Evolutionary conservation across 2,329 filamentous ascomycete genomes (phyloP).

Genomic region (Claviceps fusiformis): DNA sequence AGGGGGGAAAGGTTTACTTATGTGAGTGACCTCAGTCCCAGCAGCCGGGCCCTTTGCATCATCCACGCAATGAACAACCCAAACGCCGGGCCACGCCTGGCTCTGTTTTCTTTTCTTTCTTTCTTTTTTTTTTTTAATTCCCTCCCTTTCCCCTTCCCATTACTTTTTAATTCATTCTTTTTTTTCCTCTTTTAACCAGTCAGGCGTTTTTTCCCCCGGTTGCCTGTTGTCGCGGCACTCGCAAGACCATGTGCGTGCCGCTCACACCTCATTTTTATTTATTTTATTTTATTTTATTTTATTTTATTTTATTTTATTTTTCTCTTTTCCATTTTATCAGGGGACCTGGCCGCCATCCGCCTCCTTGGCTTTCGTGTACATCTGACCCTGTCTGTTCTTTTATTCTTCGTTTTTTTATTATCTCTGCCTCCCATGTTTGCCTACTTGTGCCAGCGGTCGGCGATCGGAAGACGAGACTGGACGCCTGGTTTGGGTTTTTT

Average conservation of each 20-base stretch:
- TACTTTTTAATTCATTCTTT: not conserved
- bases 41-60: conserved; percentile 5
- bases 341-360: not conserved
- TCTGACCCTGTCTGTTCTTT: not conserved
- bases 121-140: not conserved
- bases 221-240: not conserved
- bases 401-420: not conserved
- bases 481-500: not conserved
- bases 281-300: no score
- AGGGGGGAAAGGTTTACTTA: conserved; percentile 24
- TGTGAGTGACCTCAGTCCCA: conserved; percentile 15
- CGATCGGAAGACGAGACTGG: not conserved
- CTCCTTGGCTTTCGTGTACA: not conserved
- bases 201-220: not conserved
- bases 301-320: not conserved
- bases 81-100: conserved; percentile 4
- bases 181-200: not conserved
- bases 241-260: not conserved
- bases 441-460: not conserved
- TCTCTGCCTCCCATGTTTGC: not conserved
- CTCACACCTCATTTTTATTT: not conserved
- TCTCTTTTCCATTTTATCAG: not conserved
- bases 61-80: conserved; percentile 5
- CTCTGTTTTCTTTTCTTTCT: not conserved
- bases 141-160: no score